These are phyloP conservation scores for Claviceps lovelessii DNA, from an alignment of 2,329 filamentous ascomycete species.

Conservation along the genomic window DNA sequence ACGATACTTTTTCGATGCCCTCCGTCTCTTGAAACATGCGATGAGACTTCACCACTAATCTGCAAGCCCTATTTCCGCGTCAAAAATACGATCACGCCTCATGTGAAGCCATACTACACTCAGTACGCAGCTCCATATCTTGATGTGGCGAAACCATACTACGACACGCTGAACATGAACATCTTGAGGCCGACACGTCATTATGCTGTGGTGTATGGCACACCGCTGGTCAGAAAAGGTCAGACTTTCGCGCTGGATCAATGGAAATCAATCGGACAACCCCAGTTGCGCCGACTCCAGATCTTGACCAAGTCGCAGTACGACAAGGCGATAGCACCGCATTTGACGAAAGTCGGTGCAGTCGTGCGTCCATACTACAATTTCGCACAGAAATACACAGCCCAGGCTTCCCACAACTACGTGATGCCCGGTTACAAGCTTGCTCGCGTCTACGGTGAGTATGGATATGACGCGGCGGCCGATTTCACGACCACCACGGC, in stretches of 20 bases:
- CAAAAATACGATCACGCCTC: slow-evolving; percentile 51
- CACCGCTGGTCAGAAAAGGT: slow-evolving; percentile 55
- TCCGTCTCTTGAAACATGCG: slow-evolving; percentile 49
- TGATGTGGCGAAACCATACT: slow-evolving; percentile 63
- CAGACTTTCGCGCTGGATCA: slow-evolving; percentile 52
- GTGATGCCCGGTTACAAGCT: slow-evolving; percentile 62
- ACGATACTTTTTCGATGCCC: slow-evolving; percentile 77
- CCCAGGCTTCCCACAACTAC: slow-evolving; percentile 56
- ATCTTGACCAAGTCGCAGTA: slow-evolving; percentile 50
- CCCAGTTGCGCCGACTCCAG: slow-evolving; percentile 55
- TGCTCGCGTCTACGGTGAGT: slow-evolving; percentile 58
- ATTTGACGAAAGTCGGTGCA: slow-evolving; percentile 48
- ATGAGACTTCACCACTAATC: slow-evolving; percentile 56
- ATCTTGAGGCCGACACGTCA: slow-evolving; percentile 55
- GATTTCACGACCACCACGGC: slow-evolving; percentile 54
- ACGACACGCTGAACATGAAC: slow-evolving; percentile 42
- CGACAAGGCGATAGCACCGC: slow-evolving; percentile 54
- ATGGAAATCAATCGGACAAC: slow-evolving; percentile 68
- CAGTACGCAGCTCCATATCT: slow-evolving; percentile 74
- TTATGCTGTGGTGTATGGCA: slow-evolving; percentile 58
- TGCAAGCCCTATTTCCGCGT: slow-evolving; percentile 71
- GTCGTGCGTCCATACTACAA: slow-evolving; percentile 59
- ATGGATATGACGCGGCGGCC: slow-evolving; percentile 52
- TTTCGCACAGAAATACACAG: slow-evolving; percentile 44
- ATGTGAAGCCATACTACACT: slow-evolving; percentile 74